Conservation (phyloP, 2,329 filamentous ascomycete species). For the Cladorrhinum sp. region DNA sequence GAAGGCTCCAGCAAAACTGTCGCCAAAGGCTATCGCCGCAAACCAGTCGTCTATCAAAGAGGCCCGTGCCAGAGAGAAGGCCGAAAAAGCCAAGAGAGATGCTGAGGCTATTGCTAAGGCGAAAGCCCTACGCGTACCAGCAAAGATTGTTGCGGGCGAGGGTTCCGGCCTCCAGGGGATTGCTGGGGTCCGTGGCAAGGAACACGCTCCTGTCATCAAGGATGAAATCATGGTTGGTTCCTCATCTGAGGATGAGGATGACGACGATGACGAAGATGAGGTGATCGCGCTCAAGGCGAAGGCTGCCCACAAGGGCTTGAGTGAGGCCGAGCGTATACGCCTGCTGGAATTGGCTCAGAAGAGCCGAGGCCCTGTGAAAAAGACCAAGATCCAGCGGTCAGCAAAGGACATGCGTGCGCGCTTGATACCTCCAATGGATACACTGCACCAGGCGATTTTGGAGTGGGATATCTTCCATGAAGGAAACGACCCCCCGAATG, state of each 20-base stretch:
- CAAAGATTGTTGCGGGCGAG: conserved; percentile 62
- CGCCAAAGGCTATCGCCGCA: conserved; percentile 37
- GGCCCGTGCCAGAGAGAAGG: conserved; percentile 70
- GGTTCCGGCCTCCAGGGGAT: conserved; percentile 75
- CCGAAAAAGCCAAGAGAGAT: conserved; percentile 70
- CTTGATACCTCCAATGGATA: conserved; percentile 81
- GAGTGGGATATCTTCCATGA: conserved; percentile 93
- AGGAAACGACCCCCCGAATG: conserved; percentile 79
- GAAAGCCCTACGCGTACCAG: conserved; percentile 55
- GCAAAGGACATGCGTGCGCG: conserved; percentile 93
- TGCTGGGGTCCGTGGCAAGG: conserved; percentile 69
- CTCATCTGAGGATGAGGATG: conserved; percentile 69
- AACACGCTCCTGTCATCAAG: conserved; percentile 64
- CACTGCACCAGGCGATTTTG: conserved; percentile 80
- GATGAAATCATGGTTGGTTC: conserved; percentile 90
- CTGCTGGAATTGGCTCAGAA: conserved; percentile 50
- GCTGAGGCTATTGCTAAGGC: conserved; percentile 68
- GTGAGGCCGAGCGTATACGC: conserved; percentile 46
- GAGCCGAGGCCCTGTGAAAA: conserved; percentile 73
- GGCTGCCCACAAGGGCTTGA: conserved; percentile 46
- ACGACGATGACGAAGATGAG: conserved; percentile 58
- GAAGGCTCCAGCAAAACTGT: conserved; percentile 38
- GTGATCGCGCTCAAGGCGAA: conserved; percentile 47
- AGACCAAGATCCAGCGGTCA: conserved; percentile 74
- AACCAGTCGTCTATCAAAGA: conserved; percentile 62